Evolutionary conservation across 78 protist genomes (phyloP).

Genomic region (Polysphondylium violaceum): DNA sequence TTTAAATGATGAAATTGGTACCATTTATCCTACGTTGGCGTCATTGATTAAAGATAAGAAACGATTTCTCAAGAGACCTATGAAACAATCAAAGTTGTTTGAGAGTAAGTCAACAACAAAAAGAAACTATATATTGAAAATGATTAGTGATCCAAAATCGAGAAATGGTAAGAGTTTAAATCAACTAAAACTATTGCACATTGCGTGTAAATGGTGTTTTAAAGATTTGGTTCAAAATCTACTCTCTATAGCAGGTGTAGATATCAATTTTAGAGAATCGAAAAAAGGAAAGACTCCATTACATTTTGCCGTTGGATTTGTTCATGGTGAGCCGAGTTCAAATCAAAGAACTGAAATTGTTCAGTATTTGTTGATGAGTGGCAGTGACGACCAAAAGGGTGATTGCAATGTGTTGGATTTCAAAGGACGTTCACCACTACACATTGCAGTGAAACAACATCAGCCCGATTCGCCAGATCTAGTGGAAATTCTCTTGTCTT

Average conservation of each 20-base stretch:
- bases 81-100: neutral
- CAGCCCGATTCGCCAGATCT: slow-evolving; percentile 22
- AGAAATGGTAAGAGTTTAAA: slow-evolving; percentile 23
- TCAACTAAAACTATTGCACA: slow-evolving; percentile 31
- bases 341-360: slow-evolving; percentile 13
- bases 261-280: neutral
- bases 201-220: slow-evolving; percentile 69
- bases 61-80: slow-evolving; percentile 57
- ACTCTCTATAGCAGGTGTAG: slow-evolving; percentile 18
- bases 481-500: slow-evolving; percentile 16
- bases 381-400: neutral
- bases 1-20: slow-evolving; percentile 56
- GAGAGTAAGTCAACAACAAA: slow-evolving; percentile 23
- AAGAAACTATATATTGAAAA: neutral
- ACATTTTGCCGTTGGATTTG: slow-evolving; percentile 23
- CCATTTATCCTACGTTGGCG: slow-evolving; percentile 60
- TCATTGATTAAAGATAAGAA: slow-evolving; percentile 46
- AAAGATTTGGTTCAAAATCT: slow-evolving; percentile 13
- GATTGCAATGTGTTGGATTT: slow-evolving; percentile 32
- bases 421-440: slow-evolving; percentile 57
- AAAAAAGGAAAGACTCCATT: slow-evolving; percentile 55
- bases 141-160: slow-evolving; percentile 4
- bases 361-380: neutral
- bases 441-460: slow-evolving; percentile 67
- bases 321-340: slow-evolving; percentile 65